Base-by-base conservation (phyloP, 495 filamentous ascomycete species). In the Astrocystis sublimbata region DNA sequence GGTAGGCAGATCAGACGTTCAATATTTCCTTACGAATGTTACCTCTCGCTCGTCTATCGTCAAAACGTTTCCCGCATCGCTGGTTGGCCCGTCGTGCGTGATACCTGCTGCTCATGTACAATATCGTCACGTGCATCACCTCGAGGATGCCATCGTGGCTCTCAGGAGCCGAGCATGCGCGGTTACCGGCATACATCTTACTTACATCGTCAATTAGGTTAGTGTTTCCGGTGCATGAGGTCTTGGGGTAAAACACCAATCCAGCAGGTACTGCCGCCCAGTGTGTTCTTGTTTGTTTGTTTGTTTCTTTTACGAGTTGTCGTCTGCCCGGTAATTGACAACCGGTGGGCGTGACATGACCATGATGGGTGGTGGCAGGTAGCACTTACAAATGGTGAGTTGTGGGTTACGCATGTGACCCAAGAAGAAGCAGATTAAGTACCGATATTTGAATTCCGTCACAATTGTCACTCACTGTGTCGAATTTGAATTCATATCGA, bases 11-110 rank as follows among this genome's bases (percentile, higher is more conserved):
- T 28, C 40, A 35, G 24, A 17, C 40, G 21, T 10, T 13, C 38
- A 10, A 21, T 17, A 13, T 9, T 33, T 43, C 54, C 33, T 57
- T 28, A 57, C 54, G 54, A 57, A 40, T 10, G 40, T 26, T 57
- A 28, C 54, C 33, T 57, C 54, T 23, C 28, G 28, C 38, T 45
- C 54, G 54, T 57, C 31, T 19, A 40, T 31, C 54, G 54, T 24
- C 54, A 28, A 57, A 15, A 28, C 17, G 35, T 17, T 56, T n/a
- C n/a, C n/a, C 3, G 36, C 15, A 38, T 19, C 43, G 36, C 31
- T 42, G 53, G 53, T 56, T 56, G 53, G 53, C 53, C 21, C 53
- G 38, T 41, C 23, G 43, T 42, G 53, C 30, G 46, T 49, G 46
- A 49, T 49, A 3, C 35, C 17, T 52, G 30, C 49, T 35, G 49